Percentiles rank a stretch among this genome's conserved stretches.
Evolutionary conservation across 495 filamentous ascomycete genomes (phyloP).

Genomic region (Baudoinia panamericana): DNA sequence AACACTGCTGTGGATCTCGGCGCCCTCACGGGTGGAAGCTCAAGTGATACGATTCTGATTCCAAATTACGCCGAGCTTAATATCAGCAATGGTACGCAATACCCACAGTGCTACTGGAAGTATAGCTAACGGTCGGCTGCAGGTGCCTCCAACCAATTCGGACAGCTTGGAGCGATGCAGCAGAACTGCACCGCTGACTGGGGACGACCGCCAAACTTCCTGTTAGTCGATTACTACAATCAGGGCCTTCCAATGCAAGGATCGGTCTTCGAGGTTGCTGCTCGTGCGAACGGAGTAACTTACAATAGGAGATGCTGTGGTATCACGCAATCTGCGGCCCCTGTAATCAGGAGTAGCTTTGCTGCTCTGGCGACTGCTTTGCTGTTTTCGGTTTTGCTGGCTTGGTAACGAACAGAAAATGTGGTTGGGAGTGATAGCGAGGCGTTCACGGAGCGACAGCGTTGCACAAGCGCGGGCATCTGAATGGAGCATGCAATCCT

Average conservation of each 20-base stretch:
- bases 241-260: conserved; percentile 48
- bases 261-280: conserved; percentile 86
- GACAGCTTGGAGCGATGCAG: conserved; percentile 59
- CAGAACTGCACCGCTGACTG: conserved; percentile 52
- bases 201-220: conserved; percentile 65
- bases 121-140: too few relatives aligned
- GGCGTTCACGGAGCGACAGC: too few relatives aligned
- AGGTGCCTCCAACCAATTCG: conserved; percentile 38
- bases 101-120: too few relatives aligned
- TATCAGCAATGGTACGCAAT: conserved; percentile 64
- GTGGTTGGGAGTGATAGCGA: too few relatives aligned
- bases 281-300: conserved; percentile 70
- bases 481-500: too few relatives aligned
- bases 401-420: too few relatives aligned
- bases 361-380: conserved; percentile 7
- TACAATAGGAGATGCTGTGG: conserved; percentile 69
- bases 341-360: background rate
- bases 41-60: conserved; percentile 36
- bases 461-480: too few relatives aligned
- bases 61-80: conserved; percentile 57
- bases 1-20: conserved; percentile 16
- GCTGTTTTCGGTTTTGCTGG: conserved; percentile 6
- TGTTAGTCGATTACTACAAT: conserved; percentile 87
- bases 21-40: conserved; percentile 34
- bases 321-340: background rate